phyloP scores from a whole-genome alignment of 495 filamentous ascomycete species.

The Penicillium robsamsonii region DNA sequence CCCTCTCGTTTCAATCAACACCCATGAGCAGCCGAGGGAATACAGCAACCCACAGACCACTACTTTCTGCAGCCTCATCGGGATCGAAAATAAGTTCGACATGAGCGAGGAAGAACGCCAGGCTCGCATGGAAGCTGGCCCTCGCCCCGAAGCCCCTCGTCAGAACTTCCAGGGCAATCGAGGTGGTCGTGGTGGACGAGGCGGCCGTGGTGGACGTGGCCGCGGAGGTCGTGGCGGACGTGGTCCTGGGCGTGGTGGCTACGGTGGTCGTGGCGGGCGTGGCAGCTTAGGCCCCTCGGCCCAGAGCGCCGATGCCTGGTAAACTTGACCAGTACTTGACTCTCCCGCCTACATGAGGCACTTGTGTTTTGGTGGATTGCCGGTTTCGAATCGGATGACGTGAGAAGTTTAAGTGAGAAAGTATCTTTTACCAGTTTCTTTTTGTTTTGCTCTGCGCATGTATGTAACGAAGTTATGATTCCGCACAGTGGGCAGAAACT shows the following conservation, averaged over 20 bases:
- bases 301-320: background rate
- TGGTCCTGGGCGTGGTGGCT: background rate
- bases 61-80: slow-evolving; percentile 72
- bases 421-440: background rate
- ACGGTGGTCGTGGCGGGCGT: background rate
- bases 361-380: background rate
- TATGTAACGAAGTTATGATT: background rate
- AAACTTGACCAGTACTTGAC: background rate
- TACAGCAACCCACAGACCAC: slow-evolving; percentile 81
- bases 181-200: slow-evolving; percentile 20
- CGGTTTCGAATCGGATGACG: background rate
- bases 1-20: slow-evolving; percentile 34
- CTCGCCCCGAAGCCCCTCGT: slow-evolving; percentile 17
- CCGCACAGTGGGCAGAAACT: no score
- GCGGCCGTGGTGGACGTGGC: slow-evolving; percentile 20
- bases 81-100: slow-evolving; percentile 74
- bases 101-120: slow-evolving; percentile 65
- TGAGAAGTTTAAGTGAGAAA: background rate
- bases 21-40: slow-evolving; percentile 58
- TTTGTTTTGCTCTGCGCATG: background rate
- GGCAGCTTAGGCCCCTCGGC: background rate
- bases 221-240: slow-evolving; percentile 22
- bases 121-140: slow-evolving; percentile 42
- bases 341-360: background rate
- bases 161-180: slow-evolving; percentile 7